A percentile compares a stretch with the other conserved stretches of the same genome.
Evolutionary conservation across 1,284 basidiomycete genomes (phyloP).

Genomic region (Rhizoctonia solani): DNA sequence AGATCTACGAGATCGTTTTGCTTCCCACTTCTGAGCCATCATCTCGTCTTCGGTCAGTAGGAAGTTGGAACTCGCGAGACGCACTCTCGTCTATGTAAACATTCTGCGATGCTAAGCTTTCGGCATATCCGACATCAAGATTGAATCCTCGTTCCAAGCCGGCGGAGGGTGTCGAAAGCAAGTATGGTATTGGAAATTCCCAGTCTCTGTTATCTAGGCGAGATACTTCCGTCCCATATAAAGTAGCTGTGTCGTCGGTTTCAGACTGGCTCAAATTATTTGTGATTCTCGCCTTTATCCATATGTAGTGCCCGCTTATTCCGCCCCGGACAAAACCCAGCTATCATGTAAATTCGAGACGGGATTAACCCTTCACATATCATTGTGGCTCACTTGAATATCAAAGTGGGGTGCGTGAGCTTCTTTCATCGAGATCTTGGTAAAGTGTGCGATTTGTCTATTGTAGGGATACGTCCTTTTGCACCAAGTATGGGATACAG

Average conservation of each 20-base stretch:
- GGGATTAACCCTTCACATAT: not conserved
- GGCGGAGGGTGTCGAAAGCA: not conserved
- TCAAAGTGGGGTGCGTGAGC: not conserved
- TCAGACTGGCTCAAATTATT: not conserved
- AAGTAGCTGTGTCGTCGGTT: not conserved
- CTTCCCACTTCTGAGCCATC: conserved; percentile 17
- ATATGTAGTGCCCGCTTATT: not conserved
- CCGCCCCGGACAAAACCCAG: not conserved
- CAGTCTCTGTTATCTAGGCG: not conserved
- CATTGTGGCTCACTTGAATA: too few species aligned
- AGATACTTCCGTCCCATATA: not conserved
- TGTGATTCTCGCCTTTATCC: not conserved
- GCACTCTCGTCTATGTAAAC: not conserved
- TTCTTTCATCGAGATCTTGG: not conserved
- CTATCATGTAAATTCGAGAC: conserved; percentile 31
- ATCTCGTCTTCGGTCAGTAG: conserved; percentile 28
- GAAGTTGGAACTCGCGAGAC: conserved; percentile 6
- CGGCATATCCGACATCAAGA: conserved; percentile 18
- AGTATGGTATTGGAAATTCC: not conserved
- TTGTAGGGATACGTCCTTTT: not conserved
- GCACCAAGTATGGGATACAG: not conserved
- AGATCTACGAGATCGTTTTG: conserved; percentile 18
- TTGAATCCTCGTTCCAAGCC: conserved; percentile 15
- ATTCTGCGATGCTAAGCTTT: not conserved
- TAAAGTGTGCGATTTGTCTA: not conserved